Evolutionary conservation across 257 asterid species (phyloP), one percentile per base, ranked within the genome.

Genomic region (Jasminum sambac): DNA sequence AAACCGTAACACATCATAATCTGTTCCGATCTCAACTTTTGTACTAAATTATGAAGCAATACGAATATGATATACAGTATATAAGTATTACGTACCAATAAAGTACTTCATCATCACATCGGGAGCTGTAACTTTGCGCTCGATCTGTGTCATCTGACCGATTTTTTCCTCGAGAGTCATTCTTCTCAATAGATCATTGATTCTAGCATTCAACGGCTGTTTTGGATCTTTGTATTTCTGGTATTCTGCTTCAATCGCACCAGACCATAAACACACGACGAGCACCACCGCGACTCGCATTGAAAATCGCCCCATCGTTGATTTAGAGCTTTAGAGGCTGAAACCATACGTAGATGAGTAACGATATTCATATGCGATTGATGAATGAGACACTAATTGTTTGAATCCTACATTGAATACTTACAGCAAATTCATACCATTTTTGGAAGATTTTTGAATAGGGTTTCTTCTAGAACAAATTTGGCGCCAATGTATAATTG

Each of bases 81-180:
- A 50, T n/a, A n/a, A n/a, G n/a, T n/a, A n/a, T n/a, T n/a, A 17
- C 59, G 19, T 16, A 50, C 59, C 59, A 6, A 50, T 50, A 8
- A 50, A 17, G 59, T 50, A 50, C 25, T 50, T 50, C 59, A 7
- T 50, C 25, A 50, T 50, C 11, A 50, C 59, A 7, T 50, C 59
- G 1, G 24, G 11, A 50, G 59, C n/a, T 0, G 59, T 50, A 17
- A 50, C 59, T 23, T 50, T 50, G 59, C 59, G 59, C 8, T 50
- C 59, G 19, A 50, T 50, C 59, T 50, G 59, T 17, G 59, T 50
- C 59, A 50, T 50, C 59, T 50, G 59, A 24, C 59, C 59, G n/a
- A 50, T 50, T 50, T 50, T 50, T 19, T 50, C 59, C 59, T 50
- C 59, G 19, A 50, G 59, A 4, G 25, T 50, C 59, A 50, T 50